phyloP scores from a whole-genome alignment of 225 moss, liverwort and hornwort species.

The Polytrichum commune region DNA sequence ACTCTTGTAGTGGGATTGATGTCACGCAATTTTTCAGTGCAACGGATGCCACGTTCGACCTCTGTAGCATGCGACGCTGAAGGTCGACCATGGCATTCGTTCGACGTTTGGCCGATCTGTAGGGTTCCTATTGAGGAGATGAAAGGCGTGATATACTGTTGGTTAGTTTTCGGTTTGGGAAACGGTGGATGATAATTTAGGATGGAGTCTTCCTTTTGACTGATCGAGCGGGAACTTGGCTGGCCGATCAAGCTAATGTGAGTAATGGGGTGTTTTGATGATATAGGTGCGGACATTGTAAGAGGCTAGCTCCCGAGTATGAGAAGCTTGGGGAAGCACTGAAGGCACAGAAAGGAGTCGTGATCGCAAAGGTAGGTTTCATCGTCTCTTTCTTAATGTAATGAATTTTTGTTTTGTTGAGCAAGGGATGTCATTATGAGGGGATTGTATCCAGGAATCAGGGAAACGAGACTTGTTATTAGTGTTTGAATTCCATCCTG shows the following conservation, averaged over 20 bases:
- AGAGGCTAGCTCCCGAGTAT: constrained; percentile 93
- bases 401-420: not conserved
- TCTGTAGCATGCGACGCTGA: not conserved
- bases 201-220: too few relatives aligned
- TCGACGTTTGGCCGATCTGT: not conserved
- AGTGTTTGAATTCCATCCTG: not conserved
- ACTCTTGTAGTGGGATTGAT: not conserved
- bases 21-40: too few relatives aligned
- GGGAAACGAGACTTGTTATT: not conserved
- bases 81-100: not conserved
- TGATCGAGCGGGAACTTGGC: too few relatives aligned
- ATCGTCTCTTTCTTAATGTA: not conserved
- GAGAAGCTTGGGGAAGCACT: constrained; percentile 84
- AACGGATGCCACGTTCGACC: not conserved
- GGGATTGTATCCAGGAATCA: not conserved
- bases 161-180: constrained; percentile 10
- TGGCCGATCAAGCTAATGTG: not conserved
- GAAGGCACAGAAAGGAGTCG: constrained; percentile 76
- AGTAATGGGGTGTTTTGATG: not conserved
- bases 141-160: not conserved
- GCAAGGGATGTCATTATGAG: not conserved
- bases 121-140: not conserved
- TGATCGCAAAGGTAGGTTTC: constrained; percentile 79
- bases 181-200: not conserved
- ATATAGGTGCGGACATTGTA: constrained; percentile 96